These are phyloP conservation scores for Leptodontidium sp. DNA, from an alignment of 2,329 filamentous ascomycete species.

Conservation along the genomic window DNA sequence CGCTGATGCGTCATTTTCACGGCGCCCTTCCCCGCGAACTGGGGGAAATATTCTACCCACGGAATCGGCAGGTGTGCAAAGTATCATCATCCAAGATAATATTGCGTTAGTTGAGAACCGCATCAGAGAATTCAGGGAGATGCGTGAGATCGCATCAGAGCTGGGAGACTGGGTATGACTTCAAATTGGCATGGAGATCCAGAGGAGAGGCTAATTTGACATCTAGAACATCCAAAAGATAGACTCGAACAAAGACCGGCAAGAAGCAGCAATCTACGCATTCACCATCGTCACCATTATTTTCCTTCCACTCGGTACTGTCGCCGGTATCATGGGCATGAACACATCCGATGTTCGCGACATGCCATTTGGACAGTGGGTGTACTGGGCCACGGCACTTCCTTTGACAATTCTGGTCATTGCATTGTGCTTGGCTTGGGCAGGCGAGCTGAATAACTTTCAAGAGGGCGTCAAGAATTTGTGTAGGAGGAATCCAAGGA, in stretches of 20 bases:
- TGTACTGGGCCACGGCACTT: constrained; percentile 47
- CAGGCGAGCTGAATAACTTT: constrained; percentile 33
- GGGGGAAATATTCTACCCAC: background rate
- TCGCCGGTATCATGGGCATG: constrained; percentile 47
- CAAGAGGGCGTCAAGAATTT: constrained; percentile 24
- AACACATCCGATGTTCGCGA: constrained; percentile 47
- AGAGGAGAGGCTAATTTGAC: background rate
- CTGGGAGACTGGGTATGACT: constrained; percentile 34
- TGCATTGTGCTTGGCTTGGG: constrained; percentile 36
- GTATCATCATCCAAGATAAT: constrained; percentile 35
- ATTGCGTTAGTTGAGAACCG: constrained; percentile 33
- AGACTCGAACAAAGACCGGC: constrained; percentile 42
- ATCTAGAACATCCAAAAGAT: constrained; percentile 38
- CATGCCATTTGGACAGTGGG: constrained; percentile 43
- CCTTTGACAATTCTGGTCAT: constrained; percentile 44
- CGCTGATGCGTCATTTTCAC: background rate
- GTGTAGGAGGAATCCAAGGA: constrained; percentile 14
- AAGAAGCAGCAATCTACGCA: constrained; percentile 44
- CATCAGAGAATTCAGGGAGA: constrained; percentile 34
- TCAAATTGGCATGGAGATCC: background rate
- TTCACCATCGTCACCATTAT: constrained; percentile 49
- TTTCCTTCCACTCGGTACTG: constrained; percentile 46
- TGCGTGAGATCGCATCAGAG: constrained; percentile 32
- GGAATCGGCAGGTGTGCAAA: constrained; percentile 33
- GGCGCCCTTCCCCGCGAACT: background rate